Evolutionary conservation across 768 basidiomycete species (phyloP).

Genomic region (Royoungia palumana): DNA sequence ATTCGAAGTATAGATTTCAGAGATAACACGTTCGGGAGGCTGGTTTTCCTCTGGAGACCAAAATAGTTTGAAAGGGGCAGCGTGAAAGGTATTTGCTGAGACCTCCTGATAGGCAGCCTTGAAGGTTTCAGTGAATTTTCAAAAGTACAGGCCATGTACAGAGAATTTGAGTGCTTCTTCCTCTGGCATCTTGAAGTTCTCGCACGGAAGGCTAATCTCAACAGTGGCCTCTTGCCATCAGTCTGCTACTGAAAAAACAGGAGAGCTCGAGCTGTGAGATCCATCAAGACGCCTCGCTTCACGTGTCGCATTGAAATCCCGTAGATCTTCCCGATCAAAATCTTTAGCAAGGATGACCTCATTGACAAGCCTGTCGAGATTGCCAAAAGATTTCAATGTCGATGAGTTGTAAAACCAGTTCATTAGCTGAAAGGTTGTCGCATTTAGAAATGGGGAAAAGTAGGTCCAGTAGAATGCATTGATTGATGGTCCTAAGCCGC

Average conservation of each 20-base stretch:
- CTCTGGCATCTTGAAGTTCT: not conserved
- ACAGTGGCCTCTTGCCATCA: constrained; percentile 12
- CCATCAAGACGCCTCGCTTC: not conserved
- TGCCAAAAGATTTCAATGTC: constrained; percentile 2
- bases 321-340: not conserved
- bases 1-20: constrained; percentile 22
- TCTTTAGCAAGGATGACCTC: not conserved
- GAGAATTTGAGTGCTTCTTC: constrained; percentile 1
- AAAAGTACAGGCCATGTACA: constrained; percentile 28
- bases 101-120: constrained; percentile 18
- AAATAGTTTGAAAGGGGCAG: constrained; percentile 13
- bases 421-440: constrained; percentile 20
- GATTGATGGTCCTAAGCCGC: not conserved
- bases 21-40: constrained; percentile 14
- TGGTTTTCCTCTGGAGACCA: constrained; percentile 1
- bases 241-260: not conserved
- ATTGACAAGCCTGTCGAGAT: constrained; percentile 11
- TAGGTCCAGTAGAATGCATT: too few species aligned
- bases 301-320: not conserved
- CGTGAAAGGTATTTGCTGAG: constrained; percentile 12
- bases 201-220: constrained; percentile 1
- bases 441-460: constrained; percentile 17
- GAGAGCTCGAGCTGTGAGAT: too few species aligned
- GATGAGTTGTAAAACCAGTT: constrained; percentile 25
- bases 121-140: constrained; percentile 22